These are phyloP conservation scores for Wickerhamomyces rabaulensis DNA, from an alignment of 805 yeast genomes.

Conservation along the genomic window DNA sequence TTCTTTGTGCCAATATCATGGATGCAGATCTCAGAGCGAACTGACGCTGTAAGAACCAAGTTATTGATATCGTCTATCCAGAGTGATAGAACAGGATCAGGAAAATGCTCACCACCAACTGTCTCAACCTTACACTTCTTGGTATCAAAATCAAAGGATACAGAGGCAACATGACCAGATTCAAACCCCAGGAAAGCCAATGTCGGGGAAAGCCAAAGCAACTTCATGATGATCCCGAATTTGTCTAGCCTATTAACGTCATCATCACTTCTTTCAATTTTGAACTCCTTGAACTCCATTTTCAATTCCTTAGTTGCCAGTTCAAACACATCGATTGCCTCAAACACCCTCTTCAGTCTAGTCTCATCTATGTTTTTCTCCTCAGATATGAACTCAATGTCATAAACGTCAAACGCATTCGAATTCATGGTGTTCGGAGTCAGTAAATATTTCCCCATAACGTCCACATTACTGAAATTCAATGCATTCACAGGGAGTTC, in stretches of 20 bases:
- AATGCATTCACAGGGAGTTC: conserved; percentile 67
- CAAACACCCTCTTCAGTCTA: conserved; percentile 18
- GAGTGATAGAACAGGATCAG: conserved; percentile 51
- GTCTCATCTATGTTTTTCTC: conserved; percentile 12
- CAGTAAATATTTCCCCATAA: conserved; percentile 30
- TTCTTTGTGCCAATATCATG: conserved; percentile 15
- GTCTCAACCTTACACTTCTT: conserved; percentile 8
- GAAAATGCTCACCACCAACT: conserved; percentile 32
- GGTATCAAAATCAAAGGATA: conserved; percentile 16
- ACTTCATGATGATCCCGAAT: conserved; percentile 65
- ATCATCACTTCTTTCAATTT: conserved; percentile 7
- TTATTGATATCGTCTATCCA: conserved; percentile 22
- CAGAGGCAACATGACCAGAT: conserved; percentile 53
- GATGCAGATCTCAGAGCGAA: conserved; percentile 36
- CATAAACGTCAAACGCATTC: conserved; percentile 58
- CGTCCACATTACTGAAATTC: conserved; percentile 64
- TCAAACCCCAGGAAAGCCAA: conserved; percentile 59
- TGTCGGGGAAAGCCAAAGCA: conserved; percentile 31
- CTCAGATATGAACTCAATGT: conserved; percentile 23
- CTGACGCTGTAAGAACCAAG: conserved; percentile 40
- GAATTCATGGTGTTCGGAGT: conserved; percentile 66
- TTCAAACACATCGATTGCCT: conserved; percentile 18
- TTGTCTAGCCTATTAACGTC: conserved; percentile 24
- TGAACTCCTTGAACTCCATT: conserved; percentile 14
- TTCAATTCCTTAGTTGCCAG: conserved; percentile 11